Percentiles rank a stretch among this genome's conserved stretches.
These are phyloP conservation scores for Suillus placidus DNA, from an alignment of 768 basidiomycete species.

Conservation along the genomic window DNA sequence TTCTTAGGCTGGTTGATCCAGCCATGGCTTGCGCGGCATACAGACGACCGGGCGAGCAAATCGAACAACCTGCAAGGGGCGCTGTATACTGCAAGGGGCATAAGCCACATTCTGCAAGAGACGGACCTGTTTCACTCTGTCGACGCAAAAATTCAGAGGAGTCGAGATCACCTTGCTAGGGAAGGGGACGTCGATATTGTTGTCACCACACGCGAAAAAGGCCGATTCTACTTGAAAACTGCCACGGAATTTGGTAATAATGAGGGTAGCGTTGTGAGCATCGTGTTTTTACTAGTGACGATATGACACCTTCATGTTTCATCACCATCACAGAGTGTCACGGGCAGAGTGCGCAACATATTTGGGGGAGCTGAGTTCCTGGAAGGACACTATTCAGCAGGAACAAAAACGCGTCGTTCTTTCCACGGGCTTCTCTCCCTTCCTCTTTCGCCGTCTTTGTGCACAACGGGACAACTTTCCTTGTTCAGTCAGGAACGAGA, in stretches of 20 bases:
- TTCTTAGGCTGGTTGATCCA: conserved; percentile 82
- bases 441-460: conserved; percentile 63
- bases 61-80: conserved; percentile 57
- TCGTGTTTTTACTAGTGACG: background rate
- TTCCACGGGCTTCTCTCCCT: conserved; percentile 71
- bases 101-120: conserved; percentile 66
- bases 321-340: conserved; percentile 57
- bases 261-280: conserved; percentile 88
- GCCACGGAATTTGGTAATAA: conserved; percentile 92
- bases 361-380: conserved; percentile 92
- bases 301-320: background rate
- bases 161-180: conserved; percentile 53
- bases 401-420: conserved; percentile 84
- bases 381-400: conserved; percentile 79
- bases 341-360: conserved; percentile 80
- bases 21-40: conserved; percentile 51
- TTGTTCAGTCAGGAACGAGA: conserved; percentile 80
- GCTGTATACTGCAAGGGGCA: conserved; percentile 65
- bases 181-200: conserved; percentile 77
- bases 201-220: conserved; percentile 74
- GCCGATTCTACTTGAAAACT: conserved; percentile 76
- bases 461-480: conserved; percentile 69
- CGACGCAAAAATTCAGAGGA: conserved; percentile 62
- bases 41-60: conserved; percentile 19
- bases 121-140: conserved; percentile 80